A percentile compares a stretch with the other conserved stretches of the same genome.
phyloP scores from a whole-genome alignment of 371 early-diverging fungal genomes.

The Thermomucor indicae-seudaticae region DNA sequence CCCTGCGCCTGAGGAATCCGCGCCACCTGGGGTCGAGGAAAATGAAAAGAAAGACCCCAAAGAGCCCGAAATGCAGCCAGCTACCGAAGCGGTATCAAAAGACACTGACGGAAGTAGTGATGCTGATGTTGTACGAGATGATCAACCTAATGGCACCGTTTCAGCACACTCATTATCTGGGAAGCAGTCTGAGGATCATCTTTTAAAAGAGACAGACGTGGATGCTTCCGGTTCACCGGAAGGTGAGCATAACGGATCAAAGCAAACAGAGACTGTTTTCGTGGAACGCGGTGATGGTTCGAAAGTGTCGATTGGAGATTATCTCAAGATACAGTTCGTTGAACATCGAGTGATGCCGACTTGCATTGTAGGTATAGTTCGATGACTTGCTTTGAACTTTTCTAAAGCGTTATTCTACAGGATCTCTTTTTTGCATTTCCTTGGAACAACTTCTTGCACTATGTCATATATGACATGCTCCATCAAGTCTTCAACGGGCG shows the following conservation, averaged over 20 bases:
- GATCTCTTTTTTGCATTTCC: conserved; percentile 86
- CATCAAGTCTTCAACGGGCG: conserved; percentile 91
- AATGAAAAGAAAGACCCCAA: conserved; percentile 2
- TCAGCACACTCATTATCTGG: not conserved
- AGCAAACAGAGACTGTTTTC: not conserved
- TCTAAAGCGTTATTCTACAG: conserved; percentile 1
- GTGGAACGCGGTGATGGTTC: not conserved
- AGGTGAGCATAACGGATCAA: not conserved
- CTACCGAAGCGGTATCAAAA: not conserved
- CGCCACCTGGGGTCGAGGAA: conserved; percentile 1
- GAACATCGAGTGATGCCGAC: conserved; percentile 60
- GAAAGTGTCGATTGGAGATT: conserved; percentile 58
- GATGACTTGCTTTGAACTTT: not conserved
- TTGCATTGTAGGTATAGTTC: conserved; percentile 35
- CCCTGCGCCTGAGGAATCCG: conserved; percentile 3
- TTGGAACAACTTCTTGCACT: conserved; percentile 96
- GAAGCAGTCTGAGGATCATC: not conserved
- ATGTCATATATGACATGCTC: conserved; percentile 94
- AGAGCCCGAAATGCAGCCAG: not conserved
- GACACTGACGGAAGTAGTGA: not conserved
- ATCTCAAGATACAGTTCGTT: conserved; percentile 63
- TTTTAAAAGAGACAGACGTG: not conserved
- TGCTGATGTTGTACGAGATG: not conserved
- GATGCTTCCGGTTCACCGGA: not conserved
- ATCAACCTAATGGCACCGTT: not conserved